Percentiles rank a stretch among this genome's conserved stretches.
Evolutionary conservation across 2,329 filamentous ascomycete species (phyloP).

Genomic region (Stemphylium beticola): DNA sequence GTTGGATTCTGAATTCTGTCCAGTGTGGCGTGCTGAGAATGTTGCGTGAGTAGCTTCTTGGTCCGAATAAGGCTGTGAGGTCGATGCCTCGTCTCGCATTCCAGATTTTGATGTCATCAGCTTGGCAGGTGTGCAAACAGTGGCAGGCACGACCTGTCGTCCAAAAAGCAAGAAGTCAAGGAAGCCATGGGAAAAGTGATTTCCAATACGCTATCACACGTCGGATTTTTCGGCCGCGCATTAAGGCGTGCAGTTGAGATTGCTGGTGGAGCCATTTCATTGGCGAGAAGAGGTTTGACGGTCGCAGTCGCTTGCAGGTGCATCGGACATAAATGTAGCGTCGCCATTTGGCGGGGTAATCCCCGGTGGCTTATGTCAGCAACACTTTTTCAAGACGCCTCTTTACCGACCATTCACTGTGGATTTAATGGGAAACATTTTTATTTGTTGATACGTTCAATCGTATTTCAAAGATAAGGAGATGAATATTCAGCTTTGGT

Average conservation of each 20-base stretch:
- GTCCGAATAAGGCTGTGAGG: not conserved
- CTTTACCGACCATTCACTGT: too few species aligned
- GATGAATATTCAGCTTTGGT: too few species aligned
- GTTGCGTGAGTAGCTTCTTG: not conserved
- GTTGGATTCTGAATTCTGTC: not conserved
- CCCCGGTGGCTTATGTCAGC: not conserved
- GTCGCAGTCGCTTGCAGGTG: not conserved
- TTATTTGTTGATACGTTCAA: too few species aligned
- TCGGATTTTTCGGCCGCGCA: slow-evolving; percentile 1
- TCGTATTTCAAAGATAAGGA: too few species aligned
- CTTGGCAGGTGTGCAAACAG: not conserved
- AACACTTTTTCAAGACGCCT: not conserved
- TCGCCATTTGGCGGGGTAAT: slow-evolving; percentile 8
- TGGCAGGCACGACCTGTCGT: not conserved
- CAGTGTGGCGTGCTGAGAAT: not conserved
- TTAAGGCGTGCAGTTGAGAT: not conserved
- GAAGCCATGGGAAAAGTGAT: not conserved
- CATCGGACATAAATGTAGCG: slow-evolving; percentile 1
- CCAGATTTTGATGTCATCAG: not conserved
- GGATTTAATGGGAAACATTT: too few species aligned
- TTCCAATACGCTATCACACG: not conserved
- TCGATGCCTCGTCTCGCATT: not conserved
- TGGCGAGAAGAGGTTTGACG: slow-evolving; percentile 4
- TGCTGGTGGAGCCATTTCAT: not conserved
- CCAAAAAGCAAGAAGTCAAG: not conserved